A percentile compares a stretch with the other conserved stretches of the same genome.
phyloP scores from a whole-genome alignment of 1,139 yeast species.

The Entelexis paramagnoliae region DNA sequence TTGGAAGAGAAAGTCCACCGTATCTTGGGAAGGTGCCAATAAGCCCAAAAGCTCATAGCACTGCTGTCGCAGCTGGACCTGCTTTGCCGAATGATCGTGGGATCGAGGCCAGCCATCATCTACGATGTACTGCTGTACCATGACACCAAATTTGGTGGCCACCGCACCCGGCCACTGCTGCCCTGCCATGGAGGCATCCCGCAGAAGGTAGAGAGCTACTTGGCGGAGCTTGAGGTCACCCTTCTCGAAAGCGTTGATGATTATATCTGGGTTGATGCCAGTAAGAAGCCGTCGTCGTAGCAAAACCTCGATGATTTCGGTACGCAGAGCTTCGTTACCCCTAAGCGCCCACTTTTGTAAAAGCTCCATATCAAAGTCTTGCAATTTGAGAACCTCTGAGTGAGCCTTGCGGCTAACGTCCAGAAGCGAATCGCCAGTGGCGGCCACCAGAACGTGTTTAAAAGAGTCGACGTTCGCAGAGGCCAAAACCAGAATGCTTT shows the following conservation, averaged over 20 bases:
- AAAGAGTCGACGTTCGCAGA: neutral
- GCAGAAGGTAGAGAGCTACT: constrained; percentile 8
- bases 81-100: constrained; percentile 27
- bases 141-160: neutral
- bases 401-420: constrained; percentile 15
- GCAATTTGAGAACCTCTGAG: constrained; percentile 22
- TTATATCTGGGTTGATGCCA: neutral
- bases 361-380: constrained; percentile 34
- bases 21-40: constrained; percentile 43
- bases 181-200: neutral
- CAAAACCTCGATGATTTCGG: constrained; percentile 11
- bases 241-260: neutral
- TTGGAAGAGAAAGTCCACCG: constrained; percentile 57
- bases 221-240: constrained; percentile 11
- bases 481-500: constrained; percentile 35
- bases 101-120: constrained; percentile 32
- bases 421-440: constrained; percentile 15
- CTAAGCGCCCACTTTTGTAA: constrained; percentile 7
- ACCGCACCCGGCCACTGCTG: neutral
- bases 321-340: constrained; percentile 9
- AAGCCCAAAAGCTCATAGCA: constrained; percentile 76
- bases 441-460: constrained; percentile 12
- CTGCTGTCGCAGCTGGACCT: constrained; percentile 41
- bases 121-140: constrained; percentile 26
- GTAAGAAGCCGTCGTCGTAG: neutral